Percentiles rank a stretch among this genome's conserved stretches.
phyloP scores from a whole-genome alignment of 306 rosid genomes.

The Inga laurina region DNA sequence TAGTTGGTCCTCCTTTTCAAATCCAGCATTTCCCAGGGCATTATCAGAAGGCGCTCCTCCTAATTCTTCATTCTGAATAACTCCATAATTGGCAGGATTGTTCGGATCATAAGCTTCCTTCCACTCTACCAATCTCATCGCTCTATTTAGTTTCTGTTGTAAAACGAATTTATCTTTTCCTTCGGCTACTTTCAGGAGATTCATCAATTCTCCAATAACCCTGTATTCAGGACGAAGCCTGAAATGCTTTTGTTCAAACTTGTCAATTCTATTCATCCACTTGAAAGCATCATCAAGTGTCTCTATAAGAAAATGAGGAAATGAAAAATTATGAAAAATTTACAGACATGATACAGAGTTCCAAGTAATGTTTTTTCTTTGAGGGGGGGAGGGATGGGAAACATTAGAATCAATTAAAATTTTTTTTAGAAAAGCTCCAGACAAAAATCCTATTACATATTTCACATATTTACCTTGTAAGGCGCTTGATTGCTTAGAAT shows the following conservation, averaged over 20 bases:
- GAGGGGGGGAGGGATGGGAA: no score
- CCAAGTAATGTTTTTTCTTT: background rate
- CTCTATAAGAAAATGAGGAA: conserved; percentile 37
- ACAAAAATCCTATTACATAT: no score
- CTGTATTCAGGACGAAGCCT: conserved; percentile 67
- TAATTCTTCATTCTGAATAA: conserved; percentile 55
- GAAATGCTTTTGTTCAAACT: conserved; percentile 80
- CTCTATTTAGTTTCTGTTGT: conserved; percentile 83
- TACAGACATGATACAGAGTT: background rate
- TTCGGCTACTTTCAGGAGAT: conserved; percentile 74
- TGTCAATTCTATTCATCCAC: conserved; percentile 79
- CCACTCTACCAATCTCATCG: conserved; percentile 81
- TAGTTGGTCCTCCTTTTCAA: conserved; percentile 50
- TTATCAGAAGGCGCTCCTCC: conserved; percentile 49
- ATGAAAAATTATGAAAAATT: background rate
- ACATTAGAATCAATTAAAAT: no score
- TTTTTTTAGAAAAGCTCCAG: no score
- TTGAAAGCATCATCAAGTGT: conserved; percentile 81
- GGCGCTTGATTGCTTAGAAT: no score
- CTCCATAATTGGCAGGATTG: conserved; percentile 77
- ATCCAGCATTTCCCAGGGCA: conserved; percentile 51
- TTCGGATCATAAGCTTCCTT: conserved; percentile 90
- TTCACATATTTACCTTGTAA: no score
- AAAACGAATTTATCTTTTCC: conserved; percentile 78
- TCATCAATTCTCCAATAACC: conserved; percentile 88